A percentile compares a stretch with the other conserved stretches of the same genome.
phyloP scores from a whole-genome alignment of 345 rosid species.

The Rhodomyrtus tomentosa region DNA sequence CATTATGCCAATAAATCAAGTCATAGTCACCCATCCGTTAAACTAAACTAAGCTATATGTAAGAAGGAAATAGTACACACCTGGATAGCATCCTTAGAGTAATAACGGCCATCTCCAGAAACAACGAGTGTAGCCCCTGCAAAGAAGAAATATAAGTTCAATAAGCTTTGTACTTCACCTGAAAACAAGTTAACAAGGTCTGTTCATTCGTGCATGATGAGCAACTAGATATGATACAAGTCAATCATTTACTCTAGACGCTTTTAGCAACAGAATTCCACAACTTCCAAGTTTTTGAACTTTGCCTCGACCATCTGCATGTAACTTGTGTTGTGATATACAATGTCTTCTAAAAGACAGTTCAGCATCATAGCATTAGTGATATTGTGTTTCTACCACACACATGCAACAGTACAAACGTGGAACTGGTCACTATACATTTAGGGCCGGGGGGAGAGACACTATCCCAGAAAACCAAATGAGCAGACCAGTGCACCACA shows the following conservation, averaged over 20 bases:
- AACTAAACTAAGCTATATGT: background rate
- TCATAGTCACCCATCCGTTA: background rate
- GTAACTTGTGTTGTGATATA: background rate
- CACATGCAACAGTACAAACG: background rate
- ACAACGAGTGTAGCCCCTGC: slow-evolving; percentile 95
- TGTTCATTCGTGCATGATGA: background rate
- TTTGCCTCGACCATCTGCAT: background rate
- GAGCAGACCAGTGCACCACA: background rate
- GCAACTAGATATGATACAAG: background rate
- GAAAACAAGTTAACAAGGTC: background rate
- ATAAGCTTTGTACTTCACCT: background rate
- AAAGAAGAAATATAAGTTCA: background rate
- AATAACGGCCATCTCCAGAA: slow-evolving; percentile 99
- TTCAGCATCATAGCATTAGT: background rate
- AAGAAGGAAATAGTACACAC: slow-evolving; percentile 14
- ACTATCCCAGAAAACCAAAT: background rate
- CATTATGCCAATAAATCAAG: background rate
- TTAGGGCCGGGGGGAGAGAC: background rate
- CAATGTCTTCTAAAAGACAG: background rate
- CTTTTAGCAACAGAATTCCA: background rate
- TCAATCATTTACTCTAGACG: background rate
- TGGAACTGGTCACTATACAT: background rate
- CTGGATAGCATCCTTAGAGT: slow-evolving; percentile 92
- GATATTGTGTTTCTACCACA: background rate
- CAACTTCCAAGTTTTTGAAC: background rate